Evolutionary conservation across 768 basidiomycete genomes (phyloP), one percentile per base, ranked within the genome.

Genomic region (Hypholoma sublateritium): DNA sequence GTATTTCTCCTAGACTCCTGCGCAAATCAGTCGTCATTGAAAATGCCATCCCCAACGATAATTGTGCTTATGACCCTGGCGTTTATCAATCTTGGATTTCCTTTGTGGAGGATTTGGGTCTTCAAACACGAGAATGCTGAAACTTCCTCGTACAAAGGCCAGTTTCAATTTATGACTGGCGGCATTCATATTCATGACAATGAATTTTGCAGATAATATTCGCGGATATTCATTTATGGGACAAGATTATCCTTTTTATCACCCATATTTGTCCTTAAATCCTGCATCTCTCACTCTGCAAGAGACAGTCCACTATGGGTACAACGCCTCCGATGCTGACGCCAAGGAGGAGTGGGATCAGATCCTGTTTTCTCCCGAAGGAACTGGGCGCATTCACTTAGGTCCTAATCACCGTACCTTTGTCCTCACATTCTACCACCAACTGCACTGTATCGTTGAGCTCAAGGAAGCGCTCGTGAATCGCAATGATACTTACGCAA

Each of bases 371-470:
- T 32, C 28, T 32, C 67, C 68, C 7, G 50, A 52, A 36, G 69
- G 67, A 0, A 59, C 57, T 41, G 69, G 67, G 9, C 55, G 67
- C 25, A 56, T 58, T 0, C 69, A 66, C 7, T 56, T 69, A 6
- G 68, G 69, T 17, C 58, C 60, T 2, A 46, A 65, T 14, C 53
- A 63, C 32, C 64, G 70, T 1, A 49, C 55, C 6, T 63, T 65
- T 56, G 43, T 63, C 22, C 37, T 66, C 12, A 62, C 60, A 8
- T 67, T 68, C 53, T 66, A 60, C 36, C 70, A 71, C 56, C 69
- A 71, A 49, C 48, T 67, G 43, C 70, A 70, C 50, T 71, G 70
- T 53, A 43, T 71, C 9, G 57, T 59, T 12, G 51, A 59, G 28
- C 59, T 70, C n/a, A 59, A 66, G 12, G 21, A 50, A 11, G 69